Evolutionary conservation across 2,329 filamentous ascomycete species (phyloP), one percentile per base, ranked within the genome.

Genomic region (Monilinia fructigena): DNA sequence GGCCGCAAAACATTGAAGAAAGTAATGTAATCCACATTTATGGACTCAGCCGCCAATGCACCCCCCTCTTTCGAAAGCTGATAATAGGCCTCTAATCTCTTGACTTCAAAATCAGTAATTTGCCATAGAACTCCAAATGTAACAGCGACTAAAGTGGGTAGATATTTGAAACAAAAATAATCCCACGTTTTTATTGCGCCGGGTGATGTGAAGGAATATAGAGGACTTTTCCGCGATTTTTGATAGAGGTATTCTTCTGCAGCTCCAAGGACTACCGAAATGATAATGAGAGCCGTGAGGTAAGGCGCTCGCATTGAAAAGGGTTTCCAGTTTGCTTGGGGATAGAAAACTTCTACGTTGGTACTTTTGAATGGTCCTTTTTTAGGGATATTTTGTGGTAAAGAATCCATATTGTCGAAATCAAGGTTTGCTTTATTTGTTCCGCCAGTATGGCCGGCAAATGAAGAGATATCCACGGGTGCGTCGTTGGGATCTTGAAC

Each of bases 11-110:
- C 86, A 72, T 83, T 87, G 78, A 89, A 85, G 71, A 86, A 83
- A 6, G 89, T 91, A 55, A 90, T 82, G 68, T 92, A 92, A 63
- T 74, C 72, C 11, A 73, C 88, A 69, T 91, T 92, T 73, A 92
- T 83, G 0, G 87, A 90, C 73, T 86, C 84, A 50, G 83, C 83
- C 0, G 87, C 87, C 26, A 87, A 77, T 0, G 87, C 86, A 18
- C 87, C 87, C 3, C 81, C 81, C 3, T 82, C 79, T 69, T 82
- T 85, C 3, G 86, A 88, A 60, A 90, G 79, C 74, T 89, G 87
- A 70, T 88, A 87, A 71, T 85, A 89, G 0, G 87, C 84, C 74
- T 90, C 87, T 38, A 89, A 77, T n/a, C 87, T 82, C 73, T 84
- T 86, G 2, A 89, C 85, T 70, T 89, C 86, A 67, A 87, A 86